phyloP scores from a whole-genome alignment of 2,329 filamentous ascomycete species.

The Pyrenochaeta sp. region DNA sequence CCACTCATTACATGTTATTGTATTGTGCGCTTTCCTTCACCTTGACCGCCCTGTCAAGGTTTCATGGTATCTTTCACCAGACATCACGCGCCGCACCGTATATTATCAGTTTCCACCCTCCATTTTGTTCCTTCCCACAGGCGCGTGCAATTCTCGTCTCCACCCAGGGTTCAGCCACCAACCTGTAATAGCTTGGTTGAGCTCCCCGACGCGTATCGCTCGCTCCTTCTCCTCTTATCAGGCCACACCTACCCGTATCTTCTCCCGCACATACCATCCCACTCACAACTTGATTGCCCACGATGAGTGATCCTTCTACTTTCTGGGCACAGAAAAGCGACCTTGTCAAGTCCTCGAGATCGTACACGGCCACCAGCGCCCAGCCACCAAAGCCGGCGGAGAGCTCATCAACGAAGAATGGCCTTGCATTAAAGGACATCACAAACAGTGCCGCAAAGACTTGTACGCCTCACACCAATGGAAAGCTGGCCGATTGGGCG shows the following conservation, averaged over 20 bases:
- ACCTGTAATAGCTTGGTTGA: background rate
- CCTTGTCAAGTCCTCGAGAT: conserved; percentile 1
- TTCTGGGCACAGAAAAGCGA: conserved; percentile 10
- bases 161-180: background rate
- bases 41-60: background rate
- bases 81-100: background rate
- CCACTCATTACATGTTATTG: background rate
- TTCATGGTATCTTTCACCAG: background rate
- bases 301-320: background rate
- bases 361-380: background rate
- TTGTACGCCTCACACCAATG: background rate
- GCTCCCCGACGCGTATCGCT: background rate
- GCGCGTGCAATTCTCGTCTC: background rate
- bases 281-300: background rate
- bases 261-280: background rate
- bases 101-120: background rate
- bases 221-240: background rate
- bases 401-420: conserved; percentile 4
- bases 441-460: conserved; percentile 2
- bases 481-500: conserved; percentile 24
- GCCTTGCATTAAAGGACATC: conserved; percentile 7
- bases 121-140: background rate
- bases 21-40: background rate
- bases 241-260: background rate
- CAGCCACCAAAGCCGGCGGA: conserved; percentile 1